Evolutionary conservation across 2,329 filamentous ascomycete species (phyloP).

Genomic region (Samsoniella hepiali): DNA sequence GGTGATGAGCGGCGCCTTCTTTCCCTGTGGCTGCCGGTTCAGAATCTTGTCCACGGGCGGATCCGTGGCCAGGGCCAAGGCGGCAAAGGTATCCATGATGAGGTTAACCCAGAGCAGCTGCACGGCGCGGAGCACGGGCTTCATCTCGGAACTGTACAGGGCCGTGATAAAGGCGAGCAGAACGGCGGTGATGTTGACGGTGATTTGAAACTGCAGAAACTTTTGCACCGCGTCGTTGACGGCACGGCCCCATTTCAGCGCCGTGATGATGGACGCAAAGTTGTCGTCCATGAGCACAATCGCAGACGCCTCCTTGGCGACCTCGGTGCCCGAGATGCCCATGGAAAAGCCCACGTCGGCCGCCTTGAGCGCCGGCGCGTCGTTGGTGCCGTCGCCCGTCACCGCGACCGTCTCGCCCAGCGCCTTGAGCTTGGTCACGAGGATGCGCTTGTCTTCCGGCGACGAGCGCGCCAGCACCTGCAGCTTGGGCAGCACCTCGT

Average conservation of each 20-base stretch:
- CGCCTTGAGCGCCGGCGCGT: conserved; percentile 57
- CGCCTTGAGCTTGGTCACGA: conserved; percentile 59
- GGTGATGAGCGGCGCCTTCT: conserved; percentile 70
- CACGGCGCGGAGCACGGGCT: conserved; percentile 56
- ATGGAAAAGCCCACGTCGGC: conserved; percentile 63
- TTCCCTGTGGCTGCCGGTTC: conserved; percentile 51
- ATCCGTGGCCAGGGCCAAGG: conserved; percentile 62
- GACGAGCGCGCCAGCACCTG: conserved; percentile 64
- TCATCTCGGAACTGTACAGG: conserved; percentile 46
- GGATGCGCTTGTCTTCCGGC: conserved; percentile 63
- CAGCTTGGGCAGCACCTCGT: conserved; percentile 54
- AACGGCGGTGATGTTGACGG: conserved; percentile 61
- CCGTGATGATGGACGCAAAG: conserved; percentile 57
- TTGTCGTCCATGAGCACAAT: conserved; percentile 63
- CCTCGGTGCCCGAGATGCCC: conserved; percentile 59
- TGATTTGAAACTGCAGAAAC: conserved; percentile 62
- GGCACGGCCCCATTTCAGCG: conserved; percentile 59
- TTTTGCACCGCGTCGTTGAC: conserved; percentile 63
- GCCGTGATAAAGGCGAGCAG: conserved; percentile 57
- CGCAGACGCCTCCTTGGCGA: conserved; percentile 60
- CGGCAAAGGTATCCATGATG: conserved; percentile 66
- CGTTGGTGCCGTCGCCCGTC: conserved; percentile 62
- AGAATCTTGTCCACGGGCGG: conserved; percentile 56
- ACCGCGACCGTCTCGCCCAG: conserved; percentile 58
- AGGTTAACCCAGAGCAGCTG: conserved; percentile 62